Evolutionary conservation across 371 early-diverging fungal species (phyloP), one percentile per base, ranked within the genome.

Genomic region (Capillidium rhysosporum): DNA sequence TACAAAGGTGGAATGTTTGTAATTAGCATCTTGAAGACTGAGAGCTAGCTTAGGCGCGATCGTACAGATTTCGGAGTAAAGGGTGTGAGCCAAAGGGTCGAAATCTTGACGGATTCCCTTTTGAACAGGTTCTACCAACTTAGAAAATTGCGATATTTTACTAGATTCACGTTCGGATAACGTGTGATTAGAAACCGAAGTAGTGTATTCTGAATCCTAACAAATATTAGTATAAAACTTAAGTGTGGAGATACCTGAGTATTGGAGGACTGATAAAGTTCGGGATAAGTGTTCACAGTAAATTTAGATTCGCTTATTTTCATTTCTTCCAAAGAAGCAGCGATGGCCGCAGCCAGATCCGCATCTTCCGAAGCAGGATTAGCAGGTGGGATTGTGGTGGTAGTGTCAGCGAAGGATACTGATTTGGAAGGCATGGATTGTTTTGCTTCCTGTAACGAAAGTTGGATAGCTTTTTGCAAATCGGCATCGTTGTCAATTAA

Each of bases 321-420:
- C 54, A 70, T 62, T 52, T 95, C 95, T 45, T 69, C 68, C 51
- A 96, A 66, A 1, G 92, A 92, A 1, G 91, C 97, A 31, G 80
- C 89, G 56, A 95, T 93, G 3, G 96, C 96, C 0, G 86, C 87
- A 44, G 80, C 77, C 20, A 95, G 58, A 58, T 91, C 89, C 4
- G 82, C 80, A 51, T 94, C 92, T 0, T 91, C 86, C 8, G 83
- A 80, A 1, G 76, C 79, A n/a, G 30, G 49, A 9, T 59, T 39
- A 21, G 49, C 16, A 0, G 41, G 49, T 9, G 58, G 49, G 5
- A 25, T 46, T 39, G 31, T 51, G 28, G 40, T 46, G 12, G 52
- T 41, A 9, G 43, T 52, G 12, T 58, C 57, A 28, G 48, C 43
- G 16, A 60, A 57, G 20, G 63, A 58, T 23, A 49, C 52, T 1